Evolutionary conservation across 1,139 yeast genomes (phyloP).

Genomic region (Arxiozyma slooffiae): DNA sequence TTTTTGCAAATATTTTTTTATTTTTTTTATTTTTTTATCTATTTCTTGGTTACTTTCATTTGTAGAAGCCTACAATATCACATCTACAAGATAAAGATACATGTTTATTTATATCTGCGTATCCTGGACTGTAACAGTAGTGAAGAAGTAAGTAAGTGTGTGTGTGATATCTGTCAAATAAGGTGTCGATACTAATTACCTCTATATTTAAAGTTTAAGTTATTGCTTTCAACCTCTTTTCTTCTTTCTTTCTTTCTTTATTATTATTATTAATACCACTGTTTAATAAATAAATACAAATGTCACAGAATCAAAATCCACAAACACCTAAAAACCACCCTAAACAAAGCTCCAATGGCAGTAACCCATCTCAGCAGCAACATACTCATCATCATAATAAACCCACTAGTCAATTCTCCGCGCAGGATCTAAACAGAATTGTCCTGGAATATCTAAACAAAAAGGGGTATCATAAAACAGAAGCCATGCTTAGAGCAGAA

Average conservation of each 20-base stretch:
- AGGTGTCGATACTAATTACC: too few species aligned
- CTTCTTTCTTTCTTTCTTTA: too few species aligned
- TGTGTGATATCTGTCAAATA: too few species aligned
- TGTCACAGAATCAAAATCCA: conserved; percentile 4
- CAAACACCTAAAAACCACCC: conserved; percentile 2
- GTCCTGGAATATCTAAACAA: conserved; percentile 87
- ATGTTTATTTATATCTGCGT: too few species aligned
- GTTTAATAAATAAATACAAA: not conserved
- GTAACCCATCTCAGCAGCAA: not conserved
- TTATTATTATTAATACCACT: too few species aligned
- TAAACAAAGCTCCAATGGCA: not conserved
- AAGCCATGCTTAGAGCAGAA: conserved; percentile 86
- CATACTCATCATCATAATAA: conserved; percentile 3
- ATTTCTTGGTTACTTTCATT: not conserved
- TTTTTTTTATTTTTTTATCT: not conserved
- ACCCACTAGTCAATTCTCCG: conserved; percentile 36
- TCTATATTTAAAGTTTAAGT: too few species aligned
- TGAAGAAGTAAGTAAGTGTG: too few species aligned
- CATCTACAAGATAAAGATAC: too few species aligned
- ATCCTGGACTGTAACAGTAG: too few species aligned
- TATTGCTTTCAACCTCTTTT: too few species aligned
- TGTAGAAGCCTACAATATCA: too few species aligned
- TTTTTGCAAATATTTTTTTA: not conserved
- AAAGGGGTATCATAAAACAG: conserved; percentile 90
- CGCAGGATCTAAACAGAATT: conserved; percentile 77